A percentile compares a stretch with the other conserved stretches of the same genome.
Evolutionary conservation across 1,139 yeast genomes (phyloP).

Genomic region (Pichia sorboxylosa): DNA sequence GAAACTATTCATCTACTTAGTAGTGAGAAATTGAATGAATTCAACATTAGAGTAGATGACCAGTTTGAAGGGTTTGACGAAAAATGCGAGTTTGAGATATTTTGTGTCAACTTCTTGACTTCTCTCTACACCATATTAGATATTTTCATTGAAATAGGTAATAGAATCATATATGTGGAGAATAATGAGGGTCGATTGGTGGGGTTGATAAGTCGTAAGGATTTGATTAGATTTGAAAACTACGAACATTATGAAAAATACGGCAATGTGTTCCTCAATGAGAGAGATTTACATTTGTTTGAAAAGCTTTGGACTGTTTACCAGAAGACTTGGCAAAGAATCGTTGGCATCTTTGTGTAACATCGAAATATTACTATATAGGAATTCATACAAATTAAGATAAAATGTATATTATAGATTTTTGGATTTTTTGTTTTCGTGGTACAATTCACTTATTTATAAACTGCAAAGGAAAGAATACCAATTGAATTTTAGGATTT

Average conservation of each 20-base stretch:
- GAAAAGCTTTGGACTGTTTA: constrained; percentile 10
- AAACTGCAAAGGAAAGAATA: too few species aligned
- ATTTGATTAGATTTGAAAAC: constrained; percentile 43
- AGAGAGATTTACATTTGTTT: constrained; percentile 14
- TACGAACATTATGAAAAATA: constrained; percentile 18
- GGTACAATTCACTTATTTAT: too few species aligned
- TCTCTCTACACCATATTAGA: constrained; percentile 56
- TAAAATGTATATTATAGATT: too few species aligned
- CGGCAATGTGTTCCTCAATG: constrained; percentile 18
- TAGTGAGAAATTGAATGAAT: constrained; percentile 6
- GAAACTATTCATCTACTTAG: constrained; percentile 16
- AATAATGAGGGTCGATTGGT: constrained; percentile 36
- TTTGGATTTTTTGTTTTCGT: too few species aligned
- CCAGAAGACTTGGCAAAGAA: too few species aligned
- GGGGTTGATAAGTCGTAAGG: constrained; percentile 61
- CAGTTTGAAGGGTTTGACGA: constrained; percentile 13
- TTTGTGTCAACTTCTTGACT: constrained; percentile 43
- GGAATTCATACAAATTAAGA: too few species aligned
- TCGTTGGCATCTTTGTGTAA: too few species aligned
- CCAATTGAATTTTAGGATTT: too few species aligned
- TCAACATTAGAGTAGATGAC: constrained; percentile 4
- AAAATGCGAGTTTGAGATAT: constrained; percentile 49
- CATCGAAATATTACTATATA: too few species aligned
- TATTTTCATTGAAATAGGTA: constrained; percentile 70
- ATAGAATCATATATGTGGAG: constrained; percentile 60